These are phyloP conservation scores for Aspergillus fijiensis DNA, from an alignment of 2,329 filamentous ascomycete genomes.

Conservation along the genomic window DNA sequence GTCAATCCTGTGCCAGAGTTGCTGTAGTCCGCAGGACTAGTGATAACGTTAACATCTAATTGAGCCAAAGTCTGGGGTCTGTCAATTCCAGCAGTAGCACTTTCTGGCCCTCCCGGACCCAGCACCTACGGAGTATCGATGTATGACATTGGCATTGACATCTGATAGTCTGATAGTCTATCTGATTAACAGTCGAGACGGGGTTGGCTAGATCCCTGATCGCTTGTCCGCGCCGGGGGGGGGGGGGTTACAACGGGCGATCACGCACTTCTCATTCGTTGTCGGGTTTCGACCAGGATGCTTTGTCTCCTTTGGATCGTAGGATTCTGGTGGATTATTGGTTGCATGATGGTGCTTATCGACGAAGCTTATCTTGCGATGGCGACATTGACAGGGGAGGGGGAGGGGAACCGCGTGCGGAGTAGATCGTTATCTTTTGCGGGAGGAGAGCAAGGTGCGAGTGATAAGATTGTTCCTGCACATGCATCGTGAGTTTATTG, in stretches of 20 bases:
- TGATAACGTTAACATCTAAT: neutral
- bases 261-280: neutral
- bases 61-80: neutral
- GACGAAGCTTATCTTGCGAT: neutral
- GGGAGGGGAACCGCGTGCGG: neutral
- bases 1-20: too few species aligned
- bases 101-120: too few species aligned
- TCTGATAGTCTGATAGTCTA: neutral
- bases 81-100: neutral
- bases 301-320: neutral
- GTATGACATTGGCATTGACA: neutral
- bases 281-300: neutral
- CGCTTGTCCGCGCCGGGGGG: neutral
- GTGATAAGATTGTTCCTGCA: too few species aligned
- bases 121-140: too few species aligned
- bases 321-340: neutral
- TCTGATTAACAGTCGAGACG: neutral
- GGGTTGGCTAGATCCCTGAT: neutral
- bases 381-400: neutral
- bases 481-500: too few species aligned
- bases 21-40: too few species aligned
- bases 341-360: neutral
- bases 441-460: too few species aligned
- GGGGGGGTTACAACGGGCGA: neutral
- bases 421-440: neutral